Evolutionary conservation across 441 rosid species (phyloP), one percentile per base, ranked within the genome.

Genomic region (Hura crepitans): DNA sequence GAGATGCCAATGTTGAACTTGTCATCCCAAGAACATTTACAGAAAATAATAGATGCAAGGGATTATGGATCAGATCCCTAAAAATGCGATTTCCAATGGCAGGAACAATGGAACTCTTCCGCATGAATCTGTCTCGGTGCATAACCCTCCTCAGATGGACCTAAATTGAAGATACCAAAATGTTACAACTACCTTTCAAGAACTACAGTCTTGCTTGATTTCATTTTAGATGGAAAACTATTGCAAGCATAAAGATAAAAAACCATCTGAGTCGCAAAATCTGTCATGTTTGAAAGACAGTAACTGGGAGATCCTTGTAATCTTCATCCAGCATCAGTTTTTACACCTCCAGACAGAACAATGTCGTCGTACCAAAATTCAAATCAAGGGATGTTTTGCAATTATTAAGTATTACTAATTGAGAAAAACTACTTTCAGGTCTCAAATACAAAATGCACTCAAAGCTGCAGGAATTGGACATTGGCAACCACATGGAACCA

Each of bases 11-110:
- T 62, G 99, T 93, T 64, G 98, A 96, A 84, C 99, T 93, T 72
- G 99, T 89, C 98, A 96, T 91, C 39, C 99, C 99, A 82, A 96
- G 91, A 37, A 96, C 97, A 84, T 96, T 97, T 25, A 96, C 90
- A 45, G 99, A 96, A 85, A 93, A 91, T 72, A 96, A 76, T 71
- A 96, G 81, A 82, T 93, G 98, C 67, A 96, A 79, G 54, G 99
- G 99, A 83, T 96, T 96, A 88, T 96, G 99, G 76, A 96, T 89
- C 79, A 96, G 79, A 71, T 96, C 99, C 81, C 98, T 89, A 92
- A 92, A 89, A 74, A 96, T 82, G 63, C 97, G 99, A 74, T 86
- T 89, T 77, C 84, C 81, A 55, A 93, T 79, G 77, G 98, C 98
- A 80, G 99, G 92, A 75, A 82, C 54, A 73, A 96, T 87, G 58